These are phyloP conservation scores for Guillardia theta DNA, from an alignment of 78 protist genomes.

Conservation along the genomic window DNA sequence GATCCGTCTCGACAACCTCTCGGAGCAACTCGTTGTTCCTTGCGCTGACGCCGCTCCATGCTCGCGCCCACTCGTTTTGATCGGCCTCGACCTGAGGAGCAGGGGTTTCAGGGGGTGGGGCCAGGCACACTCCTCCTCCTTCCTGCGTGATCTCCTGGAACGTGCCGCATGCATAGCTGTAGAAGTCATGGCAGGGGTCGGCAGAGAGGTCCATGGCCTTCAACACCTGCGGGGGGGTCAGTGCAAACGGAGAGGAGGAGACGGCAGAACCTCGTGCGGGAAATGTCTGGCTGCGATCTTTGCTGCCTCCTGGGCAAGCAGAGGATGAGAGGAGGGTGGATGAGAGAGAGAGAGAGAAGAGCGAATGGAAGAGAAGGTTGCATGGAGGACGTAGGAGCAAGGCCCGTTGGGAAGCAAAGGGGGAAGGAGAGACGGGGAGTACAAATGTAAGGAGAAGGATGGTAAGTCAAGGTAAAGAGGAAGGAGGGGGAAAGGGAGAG, in stretches of 20 bases:
- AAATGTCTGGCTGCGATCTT: not conserved
- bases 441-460: not conserved
- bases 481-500: not conserved
- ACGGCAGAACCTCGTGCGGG: not conserved
- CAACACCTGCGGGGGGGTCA: not conserved
- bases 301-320: not conserved
- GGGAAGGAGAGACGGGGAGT: not conserved
- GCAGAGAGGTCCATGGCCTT: not conserved
- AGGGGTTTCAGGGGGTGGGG: not conserved
- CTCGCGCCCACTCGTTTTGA: constrained; percentile 6
- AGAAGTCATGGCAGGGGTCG: not conserved
- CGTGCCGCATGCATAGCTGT: not conserved
- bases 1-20: not conserved
- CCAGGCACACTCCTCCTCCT: not conserved
- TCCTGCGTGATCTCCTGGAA: not conserved
- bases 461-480: not conserved
- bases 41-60: not conserved
- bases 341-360: not conserved
- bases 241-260: not conserved
- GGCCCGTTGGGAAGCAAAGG: too few species aligned
- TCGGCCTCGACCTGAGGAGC: not conserved
- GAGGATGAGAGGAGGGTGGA: not conserved
- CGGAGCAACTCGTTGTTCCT: constrained; percentile 8
- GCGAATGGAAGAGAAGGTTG: not conserved
- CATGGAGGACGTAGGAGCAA: not conserved